Evolutionary conservation across 73 alveolate genomes (phyloP), one percentile per base, ranked within the genome.

Genomic region (Paramecium primaurelia): DNA sequence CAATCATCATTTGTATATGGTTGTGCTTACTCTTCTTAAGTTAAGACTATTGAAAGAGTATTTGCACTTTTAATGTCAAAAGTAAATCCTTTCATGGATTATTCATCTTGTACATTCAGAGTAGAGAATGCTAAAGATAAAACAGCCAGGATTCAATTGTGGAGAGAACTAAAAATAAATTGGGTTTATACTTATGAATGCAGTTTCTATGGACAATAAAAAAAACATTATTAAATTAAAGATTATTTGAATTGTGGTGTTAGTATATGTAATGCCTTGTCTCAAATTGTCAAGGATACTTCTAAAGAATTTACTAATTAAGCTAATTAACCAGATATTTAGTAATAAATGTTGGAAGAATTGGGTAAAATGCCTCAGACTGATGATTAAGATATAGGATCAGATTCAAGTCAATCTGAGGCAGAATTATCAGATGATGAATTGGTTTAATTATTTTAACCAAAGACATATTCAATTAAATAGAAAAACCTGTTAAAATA

Each of bases 11-110:
- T 89, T 83, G 86, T 89, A 11, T 89, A 89, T 71, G 94, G 94
- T n/a, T 89, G 94, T 30, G 86, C 94, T 26, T 89, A 89, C 32
- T 58, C 69, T 45, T 80, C 91, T 26, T 77, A 89, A 69, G 94
- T 71, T 10, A 77, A 77, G 25, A 60, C 88, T 71, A 87, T 94
- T 54, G 93, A 93, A 73, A 94, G 97, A 59, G 93, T 95, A 25
- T 95, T 95, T 60, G 97, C 98, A 8, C 92, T 92, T 42, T 90
- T 95, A 60, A 58, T 96, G 92, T 89, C 96, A 3, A 94, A 95
- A 25, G 64, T 75, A 14, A 86, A 96, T 36, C 94, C 95, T 28
- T 80, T 60, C 20, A 93, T 96, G 86, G 25, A 88, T 8, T 96
- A 73, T 92, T 73, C 86, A 14, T 92, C 92, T 32, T 95, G 97